Conservation (phyloP, 2,329 filamentous ascomycete genomes). For the Sarocladium oryzae region DNA sequence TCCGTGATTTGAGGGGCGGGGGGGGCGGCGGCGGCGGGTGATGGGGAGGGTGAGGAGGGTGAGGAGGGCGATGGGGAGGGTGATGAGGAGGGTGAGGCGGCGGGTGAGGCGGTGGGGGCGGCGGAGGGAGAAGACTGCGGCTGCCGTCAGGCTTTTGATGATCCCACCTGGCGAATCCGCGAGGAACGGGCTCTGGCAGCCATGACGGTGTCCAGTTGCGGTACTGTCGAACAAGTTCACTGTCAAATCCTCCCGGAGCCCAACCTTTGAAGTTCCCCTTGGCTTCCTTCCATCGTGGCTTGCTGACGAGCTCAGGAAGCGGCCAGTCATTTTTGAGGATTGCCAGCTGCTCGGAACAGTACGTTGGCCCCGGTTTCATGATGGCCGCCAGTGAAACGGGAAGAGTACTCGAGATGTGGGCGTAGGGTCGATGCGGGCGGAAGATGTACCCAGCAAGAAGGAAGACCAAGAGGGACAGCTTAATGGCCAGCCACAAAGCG, state of each 20-base stretch:
- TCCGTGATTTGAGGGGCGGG: neutral
- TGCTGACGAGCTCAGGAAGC: slow-evolving; percentile 22
- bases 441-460: slow-evolving; percentile 17
- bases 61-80: slow-evolving; percentile 5
- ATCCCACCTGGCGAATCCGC: slow-evolving; percentile 24
- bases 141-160: too few species aligned
- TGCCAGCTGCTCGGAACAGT: slow-evolving; percentile 19
- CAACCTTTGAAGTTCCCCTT: slow-evolving; percentile 26
- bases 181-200: slow-evolving; percentile 20
- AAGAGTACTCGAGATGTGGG: slow-evolving; percentile 25
- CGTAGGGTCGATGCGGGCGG: slow-evolving; percentile 24
- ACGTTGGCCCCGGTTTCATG: slow-evolving; percentile 20
- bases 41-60: neutral
- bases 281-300: slow-evolving; percentile 19
- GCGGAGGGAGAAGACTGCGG: neutral
- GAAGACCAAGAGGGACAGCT: slow-evolving; percentile 15
- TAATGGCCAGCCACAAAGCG: slow-evolving; percentile 1
- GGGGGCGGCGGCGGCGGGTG: neutral
- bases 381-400: slow-evolving; percentile 23
- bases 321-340: slow-evolving; percentile 22
- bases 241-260: slow-evolving; percentile 20
- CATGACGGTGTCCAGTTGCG: slow-evolving; percentile 20
- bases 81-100: neutral
- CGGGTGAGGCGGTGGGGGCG: neutral
- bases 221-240: slow-evolving; percentile 19